Conservation (phyloP, 495 filamentous ascomycete species). For the Amphirosellinia nigrospora region DNA sequence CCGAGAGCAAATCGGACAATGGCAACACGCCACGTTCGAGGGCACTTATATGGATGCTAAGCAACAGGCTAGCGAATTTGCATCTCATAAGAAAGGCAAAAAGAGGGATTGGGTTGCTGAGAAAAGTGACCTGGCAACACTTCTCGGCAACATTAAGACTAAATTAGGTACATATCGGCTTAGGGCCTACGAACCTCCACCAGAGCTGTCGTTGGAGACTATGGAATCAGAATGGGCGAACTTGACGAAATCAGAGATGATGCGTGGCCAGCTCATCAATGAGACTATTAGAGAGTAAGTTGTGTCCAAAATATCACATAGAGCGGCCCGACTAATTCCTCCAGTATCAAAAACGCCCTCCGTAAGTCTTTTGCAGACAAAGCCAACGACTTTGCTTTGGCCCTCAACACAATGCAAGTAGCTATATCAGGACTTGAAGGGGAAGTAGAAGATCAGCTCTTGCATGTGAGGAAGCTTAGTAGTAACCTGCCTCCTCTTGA, state of each 20-base stretch:
- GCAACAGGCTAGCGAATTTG: conserved; percentile 79
- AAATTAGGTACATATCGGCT: conserved; percentile 95
- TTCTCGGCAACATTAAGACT: conserved; percentile 98
- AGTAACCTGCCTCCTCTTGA: conserved; percentile 85
- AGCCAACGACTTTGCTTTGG: conserved; percentile 94
- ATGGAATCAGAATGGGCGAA: conserved; percentile 82
- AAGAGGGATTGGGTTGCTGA: conserved; percentile 97
- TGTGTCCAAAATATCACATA: neutral
- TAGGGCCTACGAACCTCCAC: conserved; percentile 86
- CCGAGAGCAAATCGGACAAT: conserved; percentile 69
- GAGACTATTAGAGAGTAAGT: conserved; percentile 92
- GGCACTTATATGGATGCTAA: conserved; percentile 95
- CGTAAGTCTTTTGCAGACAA: conserved; percentile 92
- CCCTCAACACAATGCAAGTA: conserved; percentile 89
- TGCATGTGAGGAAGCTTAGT: conserved; percentile 80
- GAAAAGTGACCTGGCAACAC: conserved; percentile 89
- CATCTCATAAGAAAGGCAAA: conserved; percentile 81
- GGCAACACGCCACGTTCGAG: conserved; percentile 81
- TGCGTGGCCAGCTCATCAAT: conserved; percentile 90
- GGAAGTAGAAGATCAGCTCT: conserved; percentile 90
- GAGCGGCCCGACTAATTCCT: conserved; percentile 25
- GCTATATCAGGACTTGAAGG: conserved; percentile 94
- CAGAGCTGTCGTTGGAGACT: conserved; percentile 76
- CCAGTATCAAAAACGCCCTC: conserved; percentile 90
- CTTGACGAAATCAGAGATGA: conserved; percentile 80